Evolutionary conservation across 2,329 filamentous ascomycete genomes (phyloP).

Genomic region (Coniella vitis): DNA sequence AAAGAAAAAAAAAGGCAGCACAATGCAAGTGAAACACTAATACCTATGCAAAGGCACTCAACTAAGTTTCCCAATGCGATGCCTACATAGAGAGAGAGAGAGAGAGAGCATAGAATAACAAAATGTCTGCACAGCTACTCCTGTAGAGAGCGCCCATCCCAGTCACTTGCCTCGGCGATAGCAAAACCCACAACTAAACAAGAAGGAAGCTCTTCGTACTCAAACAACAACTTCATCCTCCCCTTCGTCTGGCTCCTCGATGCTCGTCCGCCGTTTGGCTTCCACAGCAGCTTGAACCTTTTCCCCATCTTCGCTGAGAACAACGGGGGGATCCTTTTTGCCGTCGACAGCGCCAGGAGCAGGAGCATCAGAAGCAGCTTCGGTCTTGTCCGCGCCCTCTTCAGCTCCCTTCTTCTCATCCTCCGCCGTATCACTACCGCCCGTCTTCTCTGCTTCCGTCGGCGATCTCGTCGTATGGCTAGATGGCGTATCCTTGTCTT

Average conservation of each 20-base stretch:
- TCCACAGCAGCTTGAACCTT: conserved; percentile 41
- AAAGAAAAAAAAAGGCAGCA: too few relatives aligned
- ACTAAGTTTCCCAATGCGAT: too few relatives aligned
- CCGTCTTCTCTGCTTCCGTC: conserved; percentile 24
- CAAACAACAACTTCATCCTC: conserved; percentile 33
- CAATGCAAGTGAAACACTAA: too few relatives aligned
- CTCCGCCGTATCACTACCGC: conserved; percentile 24
- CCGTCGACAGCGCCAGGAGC: conserved; percentile 22
- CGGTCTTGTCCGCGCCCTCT: conserved; percentile 19
- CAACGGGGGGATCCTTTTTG: conserved; percentile 20
- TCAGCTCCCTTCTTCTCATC: conserved; percentile 27
- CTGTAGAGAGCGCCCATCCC: too few relatives aligned
- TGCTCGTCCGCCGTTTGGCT: conserved; percentile 48
- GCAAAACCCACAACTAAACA: too few relatives aligned
- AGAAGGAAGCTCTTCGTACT: not conserved
- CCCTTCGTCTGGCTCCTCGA: conserved; percentile 51
- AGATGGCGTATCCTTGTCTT: conserved; percentile 16
- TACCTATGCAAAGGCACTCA: too few relatives aligned
- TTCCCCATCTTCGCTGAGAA: conserved; percentile 34
- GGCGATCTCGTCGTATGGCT: conserved; percentile 26
- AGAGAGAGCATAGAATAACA: too few relatives aligned
- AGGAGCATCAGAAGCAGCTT: conserved; percentile 10
- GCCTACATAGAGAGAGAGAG: too few relatives aligned
- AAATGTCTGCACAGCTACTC: too few relatives aligned
- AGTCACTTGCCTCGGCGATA: too few relatives aligned